Conservation (phyloP, 169 alveolate species). For the Plasmodium relictum region DNA sequence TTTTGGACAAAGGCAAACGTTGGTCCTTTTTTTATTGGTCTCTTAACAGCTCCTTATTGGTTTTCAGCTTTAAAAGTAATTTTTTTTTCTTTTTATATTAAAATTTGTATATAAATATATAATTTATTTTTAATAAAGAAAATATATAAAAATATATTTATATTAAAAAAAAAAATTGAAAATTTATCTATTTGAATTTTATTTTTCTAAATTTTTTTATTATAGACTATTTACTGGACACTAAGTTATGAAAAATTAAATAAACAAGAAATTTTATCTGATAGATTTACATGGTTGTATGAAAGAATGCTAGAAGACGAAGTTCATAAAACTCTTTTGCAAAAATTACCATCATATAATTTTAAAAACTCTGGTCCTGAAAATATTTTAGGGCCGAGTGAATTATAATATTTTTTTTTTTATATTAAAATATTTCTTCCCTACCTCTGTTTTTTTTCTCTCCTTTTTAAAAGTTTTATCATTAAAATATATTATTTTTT, state of each 20-base stretch:
- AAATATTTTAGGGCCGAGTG: constrained; percentile 73
- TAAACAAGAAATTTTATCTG: constrained; percentile 87
- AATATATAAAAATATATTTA: not conserved
- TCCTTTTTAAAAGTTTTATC: too few relatives aligned
- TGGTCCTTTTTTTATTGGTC: constrained; percentile 79
- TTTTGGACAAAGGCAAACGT: constrained; percentile 83
- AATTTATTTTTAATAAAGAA: constrained; percentile 2
- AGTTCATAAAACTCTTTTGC: constrained; percentile 65
- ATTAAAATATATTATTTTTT: not conserved
- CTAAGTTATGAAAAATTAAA: constrained; percentile 81
- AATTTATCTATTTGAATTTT: not conserved
- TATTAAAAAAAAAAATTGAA: not conserved
- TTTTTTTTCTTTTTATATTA: not conserved
- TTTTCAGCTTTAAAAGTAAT: constrained; percentile 77
- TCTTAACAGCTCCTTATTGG: constrained; percentile 82
- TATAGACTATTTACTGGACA: constrained; percentile 87
- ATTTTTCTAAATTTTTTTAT: not conserved
- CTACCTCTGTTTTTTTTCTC: too few relatives aligned
- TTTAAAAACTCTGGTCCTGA: constrained; percentile 75
- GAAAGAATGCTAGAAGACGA: constrained; percentile 86
- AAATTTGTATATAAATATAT: not conserved
- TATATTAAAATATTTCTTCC: too few relatives aligned
- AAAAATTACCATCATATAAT: constrained; percentile 66
- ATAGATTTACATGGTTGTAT: constrained; percentile 86
- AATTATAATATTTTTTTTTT: constrained; percentile 20